Evolutionary conservation across 805 yeast genomes (phyloP).

Genomic region (Ogataea paraovalis): DNA sequence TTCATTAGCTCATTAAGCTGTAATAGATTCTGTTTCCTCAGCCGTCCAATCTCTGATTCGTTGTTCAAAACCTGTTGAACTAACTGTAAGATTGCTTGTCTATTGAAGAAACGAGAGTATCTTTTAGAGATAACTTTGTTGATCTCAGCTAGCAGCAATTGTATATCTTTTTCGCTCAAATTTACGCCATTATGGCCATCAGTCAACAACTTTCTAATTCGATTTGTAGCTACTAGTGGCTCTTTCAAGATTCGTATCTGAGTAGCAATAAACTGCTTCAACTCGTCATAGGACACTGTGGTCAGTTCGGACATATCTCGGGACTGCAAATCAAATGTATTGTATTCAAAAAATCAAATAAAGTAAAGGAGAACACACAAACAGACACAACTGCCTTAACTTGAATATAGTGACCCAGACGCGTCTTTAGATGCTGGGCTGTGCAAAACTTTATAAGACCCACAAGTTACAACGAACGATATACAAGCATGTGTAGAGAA

Average conservation of each 20-base stretch:
- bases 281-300: constrained; percentile 22
- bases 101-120: constrained; percentile 24
- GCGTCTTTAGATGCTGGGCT: too few species aligned
- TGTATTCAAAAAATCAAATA: too few species aligned
- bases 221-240: constrained; percentile 18
- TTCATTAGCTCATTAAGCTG: constrained; percentile 25
- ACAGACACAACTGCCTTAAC: too few species aligned
- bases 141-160: constrained; percentile 4
- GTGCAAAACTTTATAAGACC: too few species aligned
- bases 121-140: constrained; percentile 12
- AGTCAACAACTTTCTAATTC: constrained; percentile 5
- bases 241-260: constrained; percentile 19
- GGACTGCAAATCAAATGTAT: too few species aligned
- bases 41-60: constrained; percentile 15
- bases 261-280: constrained; percentile 22
- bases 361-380: too few species aligned
- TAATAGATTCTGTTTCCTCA: constrained; percentile 20
- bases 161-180: not conserved
- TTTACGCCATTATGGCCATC: constrained; percentile 5
- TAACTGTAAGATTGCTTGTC: constrained; percentile 29
- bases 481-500: too few species aligned
- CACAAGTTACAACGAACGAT: too few species aligned
- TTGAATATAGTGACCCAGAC: too few species aligned
- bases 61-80: constrained; percentile 26
- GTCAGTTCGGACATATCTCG: not conserved